Base-by-base conservation (phyloP, 2,329 filamentous ascomycete species). In the Calonectria pauciramosa region DNA sequence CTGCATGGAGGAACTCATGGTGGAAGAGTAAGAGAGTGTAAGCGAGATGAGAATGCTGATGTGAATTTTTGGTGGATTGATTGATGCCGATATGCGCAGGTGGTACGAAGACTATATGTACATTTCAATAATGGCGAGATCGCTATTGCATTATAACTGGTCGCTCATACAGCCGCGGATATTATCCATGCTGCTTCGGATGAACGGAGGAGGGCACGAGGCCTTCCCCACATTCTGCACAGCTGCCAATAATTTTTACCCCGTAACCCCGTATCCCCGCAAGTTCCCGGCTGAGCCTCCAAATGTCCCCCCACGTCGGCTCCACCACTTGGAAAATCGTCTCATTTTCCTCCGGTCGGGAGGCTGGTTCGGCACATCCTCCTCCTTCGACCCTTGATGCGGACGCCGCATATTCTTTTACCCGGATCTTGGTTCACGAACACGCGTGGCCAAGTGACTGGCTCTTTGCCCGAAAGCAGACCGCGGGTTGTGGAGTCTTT, bases 1-100 rank as follows among this genome's bases (percentile, higher is more conserved):
- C 56, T 77, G 78, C 23, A 80, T 54, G 26, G 78, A 76, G 54
- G 75, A 80, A 64, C 60, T 80, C 78, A 79, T 80, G 36, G 38
- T 52, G n/a, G 6, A 1, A n/a, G 38, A 20, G 11, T 52, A 23
- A 47, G 41, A 20, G 38, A 2, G n/a, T n/a, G 41, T n/a, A 34
- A 23, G 26, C 10, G 18, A 23, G 60, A 64, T 28, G 23, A 49
- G 30, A 14, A 28, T 30, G 14, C 6, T 51, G 23, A 34, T 44
- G 49, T 68, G 34, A 56, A 54, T 30, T 51, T 36, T 6, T 30
- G 49, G 26, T 4, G 1, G 13, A 34, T 16, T 56, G 49, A 30
- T 56, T 30, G 18, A 68, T 32, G 26, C 14, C 0, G 41, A 23
- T 23, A 14, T 23, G 3, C 4, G 16, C 26, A 30, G 20, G 26